Base-by-base conservation (phyloP, 225 moss, liverwort and hornwort genomes). In the Climacium dendroides region DNA sequence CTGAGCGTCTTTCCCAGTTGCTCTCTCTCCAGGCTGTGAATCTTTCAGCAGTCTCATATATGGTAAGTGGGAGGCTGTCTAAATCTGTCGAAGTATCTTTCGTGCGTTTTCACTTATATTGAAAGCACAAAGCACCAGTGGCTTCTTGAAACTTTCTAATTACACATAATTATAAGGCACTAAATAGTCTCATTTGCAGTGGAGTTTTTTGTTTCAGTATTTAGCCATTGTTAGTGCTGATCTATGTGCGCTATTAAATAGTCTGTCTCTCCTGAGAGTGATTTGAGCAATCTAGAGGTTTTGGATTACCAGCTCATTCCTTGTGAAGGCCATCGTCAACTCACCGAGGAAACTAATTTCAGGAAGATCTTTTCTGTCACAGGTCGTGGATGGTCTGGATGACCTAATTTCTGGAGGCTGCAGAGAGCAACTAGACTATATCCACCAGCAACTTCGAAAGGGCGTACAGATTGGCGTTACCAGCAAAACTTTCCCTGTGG, bases 371-470 rank as follows among this genome's bases (percentile, higher is more conserved):
- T 87, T 45, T 83, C 25, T 61, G 69, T 43, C 74, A 74, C 91
- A 98, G 98, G 94, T 94, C 65, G 84, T 97, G 80, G 94, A 97
- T 91, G 95, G 95, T 55, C 65, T 99, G 84, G 92, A 93, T 83
- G 94, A 96, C 47, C 88, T 99, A 35, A 87, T 96, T 28, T 52
- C 81, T 53, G 89, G 88, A 61, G 94, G 94, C 20, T 92, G 89
- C 67, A 74, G 81, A 87, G 91, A 90, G 85, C 85, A 95, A 24
- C 53, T 96, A 48, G 89, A 85, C 62, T 93, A 84, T 70, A 89
- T 96, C 57, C 90, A 88, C 30, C 90, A 92, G 57, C 88, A 95
- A 71, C 89, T 97, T 55, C 88, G 72, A 70, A 87, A 89, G 85
- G 88, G 92, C 62, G 86, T 92, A 74, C 95, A 90, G 85, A 93